phyloP scores from a whole-genome alignment of 495 filamentous ascomycete species.

The Penicillium desertorum region DNA sequence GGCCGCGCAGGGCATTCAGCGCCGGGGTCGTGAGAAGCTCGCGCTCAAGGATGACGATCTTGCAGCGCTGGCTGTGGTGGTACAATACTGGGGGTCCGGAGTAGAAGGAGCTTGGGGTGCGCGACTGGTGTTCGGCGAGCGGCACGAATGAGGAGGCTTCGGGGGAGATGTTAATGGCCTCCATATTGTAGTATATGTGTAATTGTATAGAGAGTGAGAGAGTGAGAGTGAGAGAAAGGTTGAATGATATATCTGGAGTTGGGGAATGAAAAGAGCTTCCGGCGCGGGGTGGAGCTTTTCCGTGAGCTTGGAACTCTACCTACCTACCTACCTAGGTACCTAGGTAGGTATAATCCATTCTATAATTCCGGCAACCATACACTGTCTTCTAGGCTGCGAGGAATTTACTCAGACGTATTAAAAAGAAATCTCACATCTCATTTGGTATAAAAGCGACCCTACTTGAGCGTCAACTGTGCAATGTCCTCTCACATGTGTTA shows the following conservation, averaged over 20 bases:
- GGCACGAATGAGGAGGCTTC: conserved; percentile 61
- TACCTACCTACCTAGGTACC: too few relatives aligned
- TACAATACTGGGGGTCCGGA: conserved; percentile 76
- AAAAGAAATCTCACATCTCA: too few relatives aligned
- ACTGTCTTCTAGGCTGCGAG: too few relatives aligned
- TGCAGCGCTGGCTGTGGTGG: conserved; percentile 63
- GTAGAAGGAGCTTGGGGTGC: conserved; percentile 83
- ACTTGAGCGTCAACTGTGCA: too few relatives aligned
- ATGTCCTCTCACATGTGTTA: too few relatives aligned
- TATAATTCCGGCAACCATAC: too few relatives aligned
- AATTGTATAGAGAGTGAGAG: not conserved
- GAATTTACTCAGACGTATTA: too few relatives aligned
- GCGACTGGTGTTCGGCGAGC: conserved; percentile 75
- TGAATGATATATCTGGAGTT: not conserved
- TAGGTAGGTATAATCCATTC: too few relatives aligned
- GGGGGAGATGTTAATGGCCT: conserved; percentile 51
- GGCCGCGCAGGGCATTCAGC: conserved; percentile 33
- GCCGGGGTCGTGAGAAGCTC: conserved; percentile 38
- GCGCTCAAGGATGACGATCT: conserved; percentile 51
- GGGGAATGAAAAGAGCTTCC: conserved; percentile 3
- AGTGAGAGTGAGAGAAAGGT: not conserved
- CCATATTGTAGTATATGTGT: conserved; percentile 35
- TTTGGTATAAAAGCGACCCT: too few relatives aligned
- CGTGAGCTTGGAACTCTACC: too few relatives aligned
- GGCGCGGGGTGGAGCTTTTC: conserved; percentile 12